Evolutionary conservation across 2,329 filamentous ascomycete genomes (phyloP).

Genomic region (Aschersonia sp.): DNA sequence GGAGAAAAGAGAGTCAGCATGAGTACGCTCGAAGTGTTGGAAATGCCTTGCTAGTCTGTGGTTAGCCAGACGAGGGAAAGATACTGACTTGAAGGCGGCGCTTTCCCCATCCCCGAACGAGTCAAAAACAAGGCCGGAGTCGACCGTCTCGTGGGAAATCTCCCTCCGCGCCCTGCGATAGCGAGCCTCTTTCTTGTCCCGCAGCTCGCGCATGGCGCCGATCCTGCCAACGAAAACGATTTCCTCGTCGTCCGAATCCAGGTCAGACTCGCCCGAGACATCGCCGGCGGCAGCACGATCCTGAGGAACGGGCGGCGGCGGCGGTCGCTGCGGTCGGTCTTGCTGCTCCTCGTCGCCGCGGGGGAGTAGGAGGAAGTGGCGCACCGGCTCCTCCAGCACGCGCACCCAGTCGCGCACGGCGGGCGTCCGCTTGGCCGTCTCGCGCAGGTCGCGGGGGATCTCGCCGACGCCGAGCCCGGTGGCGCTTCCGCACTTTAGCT

Average conservation of each 20-base stretch:
- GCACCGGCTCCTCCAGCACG: constrained; percentile 71
- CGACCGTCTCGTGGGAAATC: constrained; percentile 42
- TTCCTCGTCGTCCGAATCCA: constrained; percentile 56
- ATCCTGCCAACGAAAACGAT: constrained; percentile 73
- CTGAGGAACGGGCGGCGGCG: background rate
- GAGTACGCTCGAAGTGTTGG: background rate
- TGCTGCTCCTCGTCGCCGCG: constrained; percentile 24
- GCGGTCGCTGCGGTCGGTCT: constrained; percentile 1
- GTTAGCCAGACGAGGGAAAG: background rate
- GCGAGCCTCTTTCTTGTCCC: constrained; percentile 20
- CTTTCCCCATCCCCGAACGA: constrained; percentile 59
- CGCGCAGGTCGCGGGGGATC: constrained; percentile 67
- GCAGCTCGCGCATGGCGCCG: constrained; percentile 38
- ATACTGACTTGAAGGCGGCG: constrained; percentile 73
- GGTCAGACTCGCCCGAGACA: constrained; percentile 11
- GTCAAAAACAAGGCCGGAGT: constrained; percentile 63
- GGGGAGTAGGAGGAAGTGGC: constrained; percentile 45
- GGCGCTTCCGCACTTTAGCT: constrained; percentile 23
- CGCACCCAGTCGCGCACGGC: constrained; percentile 70
- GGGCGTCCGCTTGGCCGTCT: constrained; percentile 65
- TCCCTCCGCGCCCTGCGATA: constrained; percentile 38
- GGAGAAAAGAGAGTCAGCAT: background rate
- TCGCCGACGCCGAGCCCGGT: constrained; percentile 32
- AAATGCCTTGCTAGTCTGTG: background rate
- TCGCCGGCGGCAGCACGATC: background rate